Evolutionary conservation across 257 asterid species (phyloP), one percentile per base, ranked within the genome.

Genomic region (Coffea canephora): DNA sequence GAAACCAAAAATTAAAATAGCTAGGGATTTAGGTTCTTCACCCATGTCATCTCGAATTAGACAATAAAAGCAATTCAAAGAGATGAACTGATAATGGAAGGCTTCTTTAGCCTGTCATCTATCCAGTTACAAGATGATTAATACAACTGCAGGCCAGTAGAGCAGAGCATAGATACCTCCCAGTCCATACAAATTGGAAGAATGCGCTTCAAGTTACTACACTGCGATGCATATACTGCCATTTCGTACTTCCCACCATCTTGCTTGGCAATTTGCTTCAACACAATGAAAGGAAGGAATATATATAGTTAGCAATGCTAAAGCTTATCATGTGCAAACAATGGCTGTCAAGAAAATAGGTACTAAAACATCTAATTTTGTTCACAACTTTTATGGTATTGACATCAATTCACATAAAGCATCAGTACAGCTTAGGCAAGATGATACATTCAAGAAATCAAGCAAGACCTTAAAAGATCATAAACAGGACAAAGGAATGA

Each of bases 101-200:
- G n/a, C 71, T 23, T 69, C 54, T 45, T 54, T 69, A 36, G 54
- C 54, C 16, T 16, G 73, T 23, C 23, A 48, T 14, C 45, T 23
- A 75, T 31, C n/a, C n/a, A 43, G n/a, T 55, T 39, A 61, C 9
- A 52, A 59, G 25, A 50, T 66, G 69, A 39, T 39, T 48, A 50
- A 54, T 10, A 41, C 61, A 59, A 69, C 69, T 73, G 27, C 27
- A 27, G 16, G 18, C 43, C 9, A 50, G 57, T 27, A 49, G 15
- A 84, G 78, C 65, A 52, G 59, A 66, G 34, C 69, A 46, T 61
- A 85, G 81, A 68, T 87, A 96, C 99, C 96, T 96, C 99, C 99
- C 99, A 96, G 83, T 96, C 96, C 45, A 92, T 87, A 88, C 99
- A 96, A 84, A 94, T 92, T 57, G 99, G 95, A 88, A 96, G 93